Evolutionary conservation across 768 basidiomycete genomes (phyloP), one percentile per base, ranked within the genome.

Genomic region (Sutorius australiensis): DNA sequence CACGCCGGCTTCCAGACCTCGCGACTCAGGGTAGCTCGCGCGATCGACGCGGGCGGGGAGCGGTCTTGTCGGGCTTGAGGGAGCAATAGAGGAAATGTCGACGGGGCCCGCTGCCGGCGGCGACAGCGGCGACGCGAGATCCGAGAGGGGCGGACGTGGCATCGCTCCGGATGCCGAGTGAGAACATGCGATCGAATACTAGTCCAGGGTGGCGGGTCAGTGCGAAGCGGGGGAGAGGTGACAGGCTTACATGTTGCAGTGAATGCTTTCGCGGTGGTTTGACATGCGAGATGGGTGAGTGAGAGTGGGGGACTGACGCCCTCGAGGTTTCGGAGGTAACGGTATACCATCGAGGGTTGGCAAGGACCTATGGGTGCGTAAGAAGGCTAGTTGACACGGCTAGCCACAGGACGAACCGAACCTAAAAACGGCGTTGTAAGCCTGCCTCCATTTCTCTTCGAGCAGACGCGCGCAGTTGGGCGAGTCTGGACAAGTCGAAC

Each of bases 111-210:
- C 80, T 77, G 3, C 79, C 83, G 6, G 82, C 85, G 8, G 84
- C 79, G 6, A 81, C 83, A 1, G 80, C 83, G 19, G 85, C 78
- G 14, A 84, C 83, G 6, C 87, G 81, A 11, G 79, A 78, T 2
- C 81, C 79, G 4, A 87, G 80, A 3, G 80, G 79, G 1, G 57
- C 63, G 1, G 80, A 73, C 46, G 89, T 83, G 0, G 84, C 79
- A 4, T 86, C 87, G 52, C 83, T 82, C 28, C 91, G 85, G 9
- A 92, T 75, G 17, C 90, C 90, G 11, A 93, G 76, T 6, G 86
- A 89, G 65, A 92, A 93, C 92, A 92, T 91, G 28, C 90, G 74
- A 68, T 92, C 90, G 64, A 92, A 94, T 12, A 92, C 91, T 93
- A n/a, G 13, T 37, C 27, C 11, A 5, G 1, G 57, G 8, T 31